phyloP scores from a whole-genome alignment of 2,329 filamentous ascomycete genomes.

The Nannizzia gypsea region DNA sequence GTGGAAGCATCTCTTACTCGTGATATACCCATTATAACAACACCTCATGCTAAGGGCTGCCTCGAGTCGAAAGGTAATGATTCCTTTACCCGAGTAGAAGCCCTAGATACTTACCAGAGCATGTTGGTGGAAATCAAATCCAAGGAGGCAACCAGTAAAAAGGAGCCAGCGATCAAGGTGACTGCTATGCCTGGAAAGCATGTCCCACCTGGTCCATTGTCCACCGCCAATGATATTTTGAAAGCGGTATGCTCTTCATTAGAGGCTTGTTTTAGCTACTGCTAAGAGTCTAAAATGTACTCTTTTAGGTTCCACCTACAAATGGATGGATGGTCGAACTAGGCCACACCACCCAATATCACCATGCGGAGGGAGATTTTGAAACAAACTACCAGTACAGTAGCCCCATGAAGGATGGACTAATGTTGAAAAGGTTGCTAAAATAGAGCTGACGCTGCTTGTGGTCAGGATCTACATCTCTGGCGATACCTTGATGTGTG shows the following conservation, averaged over 20 bases:
- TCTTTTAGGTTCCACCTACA: slow-evolving; percentile 46
- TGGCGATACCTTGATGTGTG: slow-evolving; percentile 52
- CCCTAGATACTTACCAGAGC: slow-evolving; percentile 46
- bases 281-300: slow-evolving; percentile 18
- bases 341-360: slow-evolving; percentile 31
- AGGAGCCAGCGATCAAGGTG: slow-evolving; percentile 40
- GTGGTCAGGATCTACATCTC: slow-evolving; percentile 47
- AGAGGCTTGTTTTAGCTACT: neutral
- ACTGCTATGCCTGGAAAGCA: slow-evolving; percentile 56
- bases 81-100: slow-evolving; percentile 44
- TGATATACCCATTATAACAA: slow-evolving; percentile 51
- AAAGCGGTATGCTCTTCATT: slow-evolving; percentile 27
- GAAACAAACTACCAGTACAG: slow-evolving; percentile 37
- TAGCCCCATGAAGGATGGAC: neutral
- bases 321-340: slow-evolving; percentile 58
- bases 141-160: slow-evolving; percentile 9
- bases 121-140: slow-evolving; percentile 35
- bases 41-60: slow-evolving; percentile 47
- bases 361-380: slow-evolving; percentile 21
- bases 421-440: no score
- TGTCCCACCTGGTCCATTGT: slow-evolving; percentile 37
- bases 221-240: slow-evolving; percentile 38
- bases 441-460: neutral
- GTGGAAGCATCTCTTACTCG: slow-evolving; percentile 42
- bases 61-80: slow-evolving; percentile 34